Conservation (phyloP, 768 basidiomycete genomes). For the Tephrocybe sp. region DNA sequence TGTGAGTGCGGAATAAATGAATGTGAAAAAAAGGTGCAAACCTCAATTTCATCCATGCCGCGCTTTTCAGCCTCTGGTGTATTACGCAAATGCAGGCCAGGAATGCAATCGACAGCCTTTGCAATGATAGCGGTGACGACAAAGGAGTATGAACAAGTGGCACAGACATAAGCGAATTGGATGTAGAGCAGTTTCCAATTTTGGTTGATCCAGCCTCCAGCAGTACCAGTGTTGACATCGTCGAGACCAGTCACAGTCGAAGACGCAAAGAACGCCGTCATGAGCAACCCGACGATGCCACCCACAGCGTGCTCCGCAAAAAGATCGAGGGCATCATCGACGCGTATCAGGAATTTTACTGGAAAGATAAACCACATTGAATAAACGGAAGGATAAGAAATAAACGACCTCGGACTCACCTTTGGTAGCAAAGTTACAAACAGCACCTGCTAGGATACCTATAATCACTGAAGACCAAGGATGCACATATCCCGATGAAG, state of each 20-base stretch:
- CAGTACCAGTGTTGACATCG: slow-evolving; percentile 52
- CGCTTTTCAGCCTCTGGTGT: slow-evolving; percentile 56
- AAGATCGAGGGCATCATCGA: slow-evolving; percentile 91
- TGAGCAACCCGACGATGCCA: slow-evolving; percentile 71
- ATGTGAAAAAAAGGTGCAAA: slow-evolving; percentile 25
- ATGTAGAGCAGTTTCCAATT: slow-evolving; percentile 81
- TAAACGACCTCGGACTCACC: slow-evolving; percentile 38
- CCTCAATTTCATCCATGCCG: slow-evolving; percentile 75
- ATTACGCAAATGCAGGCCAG: slow-evolving; percentile 55
- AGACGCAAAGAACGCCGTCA: slow-evolving; percentile 77
- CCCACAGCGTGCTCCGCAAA: slow-evolving; percentile 91
- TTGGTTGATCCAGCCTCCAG: slow-evolving; percentile 73
- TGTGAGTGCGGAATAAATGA: background rate
- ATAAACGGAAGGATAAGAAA: slow-evolving; percentile 6
- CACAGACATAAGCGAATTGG: slow-evolving; percentile 66
- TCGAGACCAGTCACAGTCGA: slow-evolving; percentile 64
- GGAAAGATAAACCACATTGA: too few relatives aligned
- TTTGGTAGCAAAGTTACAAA: slow-evolving; percentile 86
- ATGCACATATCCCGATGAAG: slow-evolving; percentile 79
- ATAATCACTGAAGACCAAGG: slow-evolving; percentile 77
- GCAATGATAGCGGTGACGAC: slow-evolving; percentile 62
- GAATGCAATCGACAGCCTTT: slow-evolving; percentile 54
- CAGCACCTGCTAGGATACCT: slow-evolving; percentile 68
- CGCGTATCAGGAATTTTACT: slow-evolving; percentile 69
- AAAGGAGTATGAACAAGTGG: slow-evolving; percentile 58